phyloP scores from a whole-genome alignment of 2,329 filamentous ascomycete genomes.

The Pochonia chlamydosporia region DNA sequence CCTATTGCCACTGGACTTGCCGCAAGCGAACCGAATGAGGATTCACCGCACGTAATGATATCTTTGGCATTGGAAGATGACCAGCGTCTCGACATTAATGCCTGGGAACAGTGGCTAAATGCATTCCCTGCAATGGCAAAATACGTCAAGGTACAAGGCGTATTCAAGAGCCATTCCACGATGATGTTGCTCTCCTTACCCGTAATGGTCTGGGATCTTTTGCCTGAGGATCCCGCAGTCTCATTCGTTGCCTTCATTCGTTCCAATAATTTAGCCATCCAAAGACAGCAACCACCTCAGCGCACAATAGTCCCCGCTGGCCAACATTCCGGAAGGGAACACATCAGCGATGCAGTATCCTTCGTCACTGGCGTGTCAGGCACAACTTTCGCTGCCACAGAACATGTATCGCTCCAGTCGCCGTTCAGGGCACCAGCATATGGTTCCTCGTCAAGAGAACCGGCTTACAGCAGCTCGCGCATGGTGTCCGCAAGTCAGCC shows the following conservation, averaged over 20 bases:
- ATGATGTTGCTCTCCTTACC: constrained; percentile 52
- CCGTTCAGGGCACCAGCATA: neutral
- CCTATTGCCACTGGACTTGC: constrained; percentile 20
- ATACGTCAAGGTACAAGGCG: constrained; percentile 54
- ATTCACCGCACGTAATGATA: constrained; percentile 56
- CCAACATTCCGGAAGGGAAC: constrained; percentile 12
- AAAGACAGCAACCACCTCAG: constrained; percentile 18
- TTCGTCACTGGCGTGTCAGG: constrained; percentile 26
- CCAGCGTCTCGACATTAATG: constrained; percentile 49
- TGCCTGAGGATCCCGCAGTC: constrained; percentile 51
- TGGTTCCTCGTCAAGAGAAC: neutral
- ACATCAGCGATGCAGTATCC: constrained; percentile 12
- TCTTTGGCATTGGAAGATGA: constrained; percentile 54
- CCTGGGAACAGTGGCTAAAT: constrained; percentile 53
- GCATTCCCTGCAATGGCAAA: constrained; percentile 52
- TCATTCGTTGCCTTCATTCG: constrained; percentile 54
- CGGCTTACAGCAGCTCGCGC: neutral
- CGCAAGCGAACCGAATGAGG: constrained; percentile 43
- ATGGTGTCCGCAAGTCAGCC: constrained; percentile 13
- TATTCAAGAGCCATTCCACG: constrained; percentile 57
- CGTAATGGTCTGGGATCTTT: constrained; percentile 53
- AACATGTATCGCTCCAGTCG: constrained; percentile 14
- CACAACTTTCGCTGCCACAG: constrained; percentile 26
- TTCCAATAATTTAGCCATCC: constrained; percentile 46
- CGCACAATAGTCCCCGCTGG: neutral